Conservation (phyloP, 345 rosid genomes). For the Cardamine resedifolia region DNA sequence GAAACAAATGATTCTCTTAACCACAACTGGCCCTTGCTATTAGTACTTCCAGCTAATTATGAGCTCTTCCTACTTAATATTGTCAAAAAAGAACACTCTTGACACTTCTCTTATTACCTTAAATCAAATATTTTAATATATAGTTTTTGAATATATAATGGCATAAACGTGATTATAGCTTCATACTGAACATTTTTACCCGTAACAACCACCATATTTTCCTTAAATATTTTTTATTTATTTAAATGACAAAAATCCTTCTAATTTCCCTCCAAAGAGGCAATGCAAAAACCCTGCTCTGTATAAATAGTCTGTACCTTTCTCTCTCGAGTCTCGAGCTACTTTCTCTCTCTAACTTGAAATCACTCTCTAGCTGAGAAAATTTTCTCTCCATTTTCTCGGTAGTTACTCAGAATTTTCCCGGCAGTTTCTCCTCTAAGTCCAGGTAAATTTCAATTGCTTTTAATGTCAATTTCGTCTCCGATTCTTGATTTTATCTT, state of each 20-base stretch:
- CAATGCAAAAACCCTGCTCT: background rate
- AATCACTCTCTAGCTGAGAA: background rate
- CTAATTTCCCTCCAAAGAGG: conserved; percentile 36
- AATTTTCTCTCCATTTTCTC: conserved; percentile 23
- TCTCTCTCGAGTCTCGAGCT: conserved; percentile 6
- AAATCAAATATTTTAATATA: background rate
- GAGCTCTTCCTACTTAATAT: conserved; percentile 7
- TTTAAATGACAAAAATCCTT: background rate
- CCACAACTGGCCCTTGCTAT: conserved; percentile 34
- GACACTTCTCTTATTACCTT: background rate
- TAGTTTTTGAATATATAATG: background rate
- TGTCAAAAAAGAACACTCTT: background rate
- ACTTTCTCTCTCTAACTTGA: conserved; percentile 16
- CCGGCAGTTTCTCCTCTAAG: conserved; percentile 11
- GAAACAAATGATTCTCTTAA: conserved; percentile 43
- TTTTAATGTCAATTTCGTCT: background rate
- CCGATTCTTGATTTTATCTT: conserved; percentile 4
- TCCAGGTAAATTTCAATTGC: conserved; percentile 18
- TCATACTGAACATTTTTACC: background rate
- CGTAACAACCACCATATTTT: conserved; percentile 21
- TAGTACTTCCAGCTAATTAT: conserved; percentile 28
- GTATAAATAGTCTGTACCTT: conserved; percentile 32
- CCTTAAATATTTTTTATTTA: no score
- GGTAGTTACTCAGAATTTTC: conserved; percentile 14
- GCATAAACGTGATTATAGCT: conserved; percentile 12